Percentiles rank a stretch among this genome's conserved stretches.
Evolutionary conservation across 768 basidiomycete genomes (phyloP).

Genomic region (Boletus rubescentipes): DNA sequence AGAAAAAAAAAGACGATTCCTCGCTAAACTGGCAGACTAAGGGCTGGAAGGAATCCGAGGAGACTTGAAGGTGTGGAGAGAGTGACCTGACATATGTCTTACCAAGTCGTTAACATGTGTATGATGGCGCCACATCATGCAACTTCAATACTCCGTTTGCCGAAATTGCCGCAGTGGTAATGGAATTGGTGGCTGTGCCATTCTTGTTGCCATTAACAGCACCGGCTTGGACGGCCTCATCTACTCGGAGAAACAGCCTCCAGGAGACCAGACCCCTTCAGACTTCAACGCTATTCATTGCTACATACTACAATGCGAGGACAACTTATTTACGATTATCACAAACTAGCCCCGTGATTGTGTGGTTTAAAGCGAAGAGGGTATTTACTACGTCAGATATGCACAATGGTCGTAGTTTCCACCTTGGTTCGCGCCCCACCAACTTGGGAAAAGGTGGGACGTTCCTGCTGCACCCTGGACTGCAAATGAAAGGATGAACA

Average conservation of each 20-base stretch:
- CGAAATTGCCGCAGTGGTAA: not conserved
- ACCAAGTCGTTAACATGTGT: too few species aligned
- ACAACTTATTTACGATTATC: too few species aligned
- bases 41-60: not conserved
- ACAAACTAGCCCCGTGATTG: not conserved
- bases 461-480: slow-evolving; percentile 52
- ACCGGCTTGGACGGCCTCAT: not conserved
- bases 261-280: too few species aligned
- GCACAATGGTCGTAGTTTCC: slow-evolving; percentile 38
- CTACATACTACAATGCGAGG: too few species aligned
- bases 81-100: not conserved
- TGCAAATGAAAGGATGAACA: slow-evolving; percentile 49
- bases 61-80: not conserved
- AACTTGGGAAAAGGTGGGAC: slow-evolving; percentile 50
- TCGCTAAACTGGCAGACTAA: not conserved
- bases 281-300: too few species aligned
- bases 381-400: slow-evolving; percentile 14
- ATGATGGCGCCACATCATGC: too few species aligned
- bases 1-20: not conserved
- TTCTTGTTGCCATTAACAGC: not conserved
- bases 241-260: too few species aligned
- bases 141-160: not conserved
- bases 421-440: slow-evolving; percentile 59
- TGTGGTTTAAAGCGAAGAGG: not conserved
- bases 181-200: slow-evolving; percentile 8